phyloP scores from a whole-genome alignment of 2,329 filamentous ascomycete genomes.

The Penicillium sp. region DNA sequence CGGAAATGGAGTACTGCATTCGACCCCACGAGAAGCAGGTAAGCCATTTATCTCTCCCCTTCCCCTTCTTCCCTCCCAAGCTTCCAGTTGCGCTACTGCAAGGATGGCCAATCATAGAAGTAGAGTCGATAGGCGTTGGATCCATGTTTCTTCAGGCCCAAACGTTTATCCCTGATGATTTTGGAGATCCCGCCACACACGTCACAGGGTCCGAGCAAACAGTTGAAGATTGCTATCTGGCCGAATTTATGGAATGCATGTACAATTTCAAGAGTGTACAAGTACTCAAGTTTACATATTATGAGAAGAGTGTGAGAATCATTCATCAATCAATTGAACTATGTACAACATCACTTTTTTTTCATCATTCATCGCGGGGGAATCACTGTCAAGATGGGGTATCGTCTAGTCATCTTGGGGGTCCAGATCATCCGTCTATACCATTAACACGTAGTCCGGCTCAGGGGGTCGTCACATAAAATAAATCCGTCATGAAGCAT shows the following conservation, averaged over 20 bases:
- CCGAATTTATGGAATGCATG: neutral
- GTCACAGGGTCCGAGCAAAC: neutral
- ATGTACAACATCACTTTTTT: constrained; percentile 40
- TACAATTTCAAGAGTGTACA: neutral
- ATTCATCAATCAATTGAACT: constrained; percentile 29
- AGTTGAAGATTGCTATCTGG: no score
- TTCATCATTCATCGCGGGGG: constrained; percentile 41
- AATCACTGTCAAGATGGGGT: constrained; percentile 35
- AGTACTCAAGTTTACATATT: neutral
- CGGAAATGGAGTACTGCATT: neutral
- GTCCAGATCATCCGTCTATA: constrained; percentile 37
- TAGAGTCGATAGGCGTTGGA: constrained; percentile 1
- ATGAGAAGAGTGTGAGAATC: neutral
- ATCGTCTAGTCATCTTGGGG: constrained; percentile 41
- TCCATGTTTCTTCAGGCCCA: constrained; percentile 5
- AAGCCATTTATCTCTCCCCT: constrained; percentile 5
- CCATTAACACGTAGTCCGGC: constrained; percentile 34
- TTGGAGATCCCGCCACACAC: constrained; percentile 4
- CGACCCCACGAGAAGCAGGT: neutral
- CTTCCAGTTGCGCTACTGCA: neutral
- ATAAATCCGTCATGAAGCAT: constrained; percentile 11
- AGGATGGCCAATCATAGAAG: neutral
- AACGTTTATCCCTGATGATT: neutral
- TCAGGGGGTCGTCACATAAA: constrained; percentile 23
- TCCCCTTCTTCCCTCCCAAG: neutral